Evolutionary conservation across 768 basidiomycete genomes (phyloP), one percentile per base, ranked within the genome.

Genomic region (Rhodocollybia butyracea): DNA sequence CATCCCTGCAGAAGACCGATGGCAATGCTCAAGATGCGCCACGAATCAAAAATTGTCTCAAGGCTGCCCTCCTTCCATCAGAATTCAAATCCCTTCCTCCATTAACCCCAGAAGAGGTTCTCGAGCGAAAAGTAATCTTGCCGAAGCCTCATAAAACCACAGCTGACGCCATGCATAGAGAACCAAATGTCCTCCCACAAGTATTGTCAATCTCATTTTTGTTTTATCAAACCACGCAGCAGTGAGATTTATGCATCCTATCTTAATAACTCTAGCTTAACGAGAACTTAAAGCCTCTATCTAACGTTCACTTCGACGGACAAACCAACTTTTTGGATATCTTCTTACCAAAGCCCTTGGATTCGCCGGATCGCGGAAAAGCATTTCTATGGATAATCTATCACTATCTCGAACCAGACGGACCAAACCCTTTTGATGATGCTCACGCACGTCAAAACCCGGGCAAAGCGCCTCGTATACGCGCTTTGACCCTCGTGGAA

Each of bases 1-100:
- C 93, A 10, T 88, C 88, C 29, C 73, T 94, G 26, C 92, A 94
- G 67, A 90, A 89, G 73, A 90, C 91, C 15, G 86, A 88, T 60
- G 89, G 88, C 17, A 92, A 93, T 67, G 83, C 91, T 6, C 91
- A 94, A 67, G 92, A 95, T 68, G 92, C 92, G 38, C 92, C 93
- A 21, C 83, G 93, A 57, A 91, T 95, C 70, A 95, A 95, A 71
- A 91, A 91, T 59, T 89, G 88, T 66, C 77, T 95, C 48, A 94
- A 94, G 66, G 90, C 88, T 36, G 87, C 88, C 31, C 73, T 88
- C 22, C 76, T 93, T 30, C 80, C 88, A 38, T 79, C 79, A 50
- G 92, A 95, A 64, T 71, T 78, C 59, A 85, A 80, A 66, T 73
- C 74, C 1, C 73, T 82, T 41, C 83, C 84, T 39, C 89, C 91